These are phyloP conservation scores for Scheffersomyces parashehatae DNA, from an alignment of 1,139 yeast genomes.

Conservation along the genomic window DNA sequence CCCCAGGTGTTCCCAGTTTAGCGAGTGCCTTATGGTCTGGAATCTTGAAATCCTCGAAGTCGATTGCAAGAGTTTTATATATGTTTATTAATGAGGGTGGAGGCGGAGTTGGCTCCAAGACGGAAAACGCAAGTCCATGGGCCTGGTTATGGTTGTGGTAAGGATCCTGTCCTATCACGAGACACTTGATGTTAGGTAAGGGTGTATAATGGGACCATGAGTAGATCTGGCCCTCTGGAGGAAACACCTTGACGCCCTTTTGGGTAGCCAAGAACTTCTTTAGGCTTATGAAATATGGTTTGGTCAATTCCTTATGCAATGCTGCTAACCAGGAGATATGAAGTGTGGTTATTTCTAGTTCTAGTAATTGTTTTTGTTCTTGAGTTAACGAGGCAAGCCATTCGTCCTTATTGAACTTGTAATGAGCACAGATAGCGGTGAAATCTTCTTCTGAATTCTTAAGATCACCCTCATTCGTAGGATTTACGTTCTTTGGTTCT, in stretches of 20 bases:
- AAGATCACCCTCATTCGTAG: background rate
- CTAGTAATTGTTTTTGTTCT: constrained; percentile 56
- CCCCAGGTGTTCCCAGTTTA: constrained; percentile 34
- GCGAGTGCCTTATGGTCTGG: constrained; percentile 46
- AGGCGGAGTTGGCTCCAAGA: constrained; percentile 74
- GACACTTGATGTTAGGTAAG: constrained; percentile 67
- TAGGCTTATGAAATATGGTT: constrained; percentile 80
- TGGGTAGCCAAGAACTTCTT: constrained; percentile 56
- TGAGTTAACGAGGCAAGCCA: constrained; percentile 58
- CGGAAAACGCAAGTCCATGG: constrained; percentile 94
- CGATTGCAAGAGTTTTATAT: constrained; percentile 71
- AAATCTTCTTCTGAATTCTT: background rate
- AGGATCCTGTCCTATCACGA: constrained; percentile 94
- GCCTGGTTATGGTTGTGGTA: constrained; percentile 93
- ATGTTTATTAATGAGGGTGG: constrained; percentile 93
- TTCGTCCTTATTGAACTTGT: constrained; percentile 46
- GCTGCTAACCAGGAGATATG: constrained; percentile 78
- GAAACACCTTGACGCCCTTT: constrained; percentile 55
- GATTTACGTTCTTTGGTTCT: background rate
- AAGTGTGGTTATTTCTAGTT: constrained; percentile 67
- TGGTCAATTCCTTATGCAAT: constrained; percentile 70
- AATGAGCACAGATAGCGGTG: constrained; percentile 11
- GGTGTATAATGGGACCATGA: constrained; percentile 94
- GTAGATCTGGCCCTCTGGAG: constrained; percentile 76
- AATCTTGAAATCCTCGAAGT: constrained; percentile 68